These are phyloP conservation scores for Kandelia obovata DNA, from an alignment of 345 rosid genomes.

Conservation along the genomic window DNA sequence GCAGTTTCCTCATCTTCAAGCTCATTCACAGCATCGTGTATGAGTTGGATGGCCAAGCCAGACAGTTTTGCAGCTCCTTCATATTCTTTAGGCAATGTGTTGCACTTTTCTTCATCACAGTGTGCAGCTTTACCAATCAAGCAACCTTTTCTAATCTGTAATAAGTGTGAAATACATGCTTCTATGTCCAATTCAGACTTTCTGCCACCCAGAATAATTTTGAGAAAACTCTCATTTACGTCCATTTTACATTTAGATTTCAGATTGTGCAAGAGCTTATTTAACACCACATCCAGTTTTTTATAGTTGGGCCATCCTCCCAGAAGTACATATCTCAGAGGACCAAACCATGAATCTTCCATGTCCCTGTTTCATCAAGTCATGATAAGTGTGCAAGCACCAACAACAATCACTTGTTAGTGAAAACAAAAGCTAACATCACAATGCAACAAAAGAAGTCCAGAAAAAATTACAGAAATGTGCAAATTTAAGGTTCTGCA, in stretches of 20 bases:
- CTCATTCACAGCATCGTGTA: slow-evolving; percentile 54
- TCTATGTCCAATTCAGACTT: slow-evolving; percentile 35
- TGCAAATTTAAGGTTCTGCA: background rate
- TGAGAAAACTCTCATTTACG: slow-evolving; percentile 52
- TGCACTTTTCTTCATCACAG: slow-evolving; percentile 34
- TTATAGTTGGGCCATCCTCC: slow-evolving; percentile 53
- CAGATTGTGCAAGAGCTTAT: slow-evolving; percentile 54
- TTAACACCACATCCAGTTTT: slow-evolving; percentile 40
- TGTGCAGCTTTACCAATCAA: slow-evolving; percentile 42
- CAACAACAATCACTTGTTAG: background rate
- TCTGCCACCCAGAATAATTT: slow-evolving; percentile 57
- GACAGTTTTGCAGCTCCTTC: slow-evolving; percentile 31
- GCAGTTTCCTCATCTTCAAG: slow-evolving; percentile 39
- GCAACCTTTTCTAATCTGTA: slow-evolving; percentile 54
- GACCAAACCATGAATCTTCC: slow-evolving; percentile 89
- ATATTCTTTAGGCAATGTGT: slow-evolving; percentile 22
- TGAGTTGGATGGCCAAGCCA: slow-evolving; percentile 53
- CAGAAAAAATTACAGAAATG: background rate
- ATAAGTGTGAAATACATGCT: slow-evolving; percentile 35
- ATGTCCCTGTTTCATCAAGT: slow-evolving; percentile 46
- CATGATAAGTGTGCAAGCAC: slow-evolving; percentile 11
- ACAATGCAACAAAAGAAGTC: background rate
- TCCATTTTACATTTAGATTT: slow-evolving; percentile 70
- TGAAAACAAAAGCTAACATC: background rate
- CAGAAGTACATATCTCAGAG: slow-evolving; percentile 68